phyloP scores from a whole-genome alignment of 2,329 filamentous ascomycete genomes.

The Clarireedia sp. region DNA sequence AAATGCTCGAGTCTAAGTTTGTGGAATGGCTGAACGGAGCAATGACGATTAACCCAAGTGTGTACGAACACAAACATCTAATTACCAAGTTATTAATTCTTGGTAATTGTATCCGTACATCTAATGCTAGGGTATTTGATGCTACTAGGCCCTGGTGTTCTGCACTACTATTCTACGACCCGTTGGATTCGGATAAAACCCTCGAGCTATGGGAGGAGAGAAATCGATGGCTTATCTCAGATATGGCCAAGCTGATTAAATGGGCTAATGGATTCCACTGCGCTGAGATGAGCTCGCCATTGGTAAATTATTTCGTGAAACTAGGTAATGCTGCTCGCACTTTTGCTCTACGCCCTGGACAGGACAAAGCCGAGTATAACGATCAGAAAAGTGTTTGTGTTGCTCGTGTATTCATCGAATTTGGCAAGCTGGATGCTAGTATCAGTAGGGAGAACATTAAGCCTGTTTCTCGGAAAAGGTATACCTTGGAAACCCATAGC shows the following conservation, averaged over 20 bases:
- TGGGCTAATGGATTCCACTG: not conserved
- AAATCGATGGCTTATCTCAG: not conserved
- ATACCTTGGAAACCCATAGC: not conserved
- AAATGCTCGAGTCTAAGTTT: not conserved
- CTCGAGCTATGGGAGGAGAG: not conserved
- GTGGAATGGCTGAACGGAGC: not conserved
- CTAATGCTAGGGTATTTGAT: not conserved
- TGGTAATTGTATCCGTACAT: not conserved
- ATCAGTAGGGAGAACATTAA: not conserved
- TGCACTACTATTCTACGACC: not conserved
- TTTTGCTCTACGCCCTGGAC: not conserved
- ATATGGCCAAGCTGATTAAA: not conserved
- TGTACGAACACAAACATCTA: not conserved
- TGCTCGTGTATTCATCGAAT: not conserved
- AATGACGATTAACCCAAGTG: not conserved
- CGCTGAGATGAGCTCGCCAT: not conserved
- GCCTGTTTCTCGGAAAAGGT: not conserved
- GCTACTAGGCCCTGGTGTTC: not conserved
- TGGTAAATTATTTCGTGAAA: not conserved
- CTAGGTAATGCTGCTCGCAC: not conserved
- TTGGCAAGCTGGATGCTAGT: too few species aligned
- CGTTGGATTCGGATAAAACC: not conserved
- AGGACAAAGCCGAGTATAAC: not conserved
- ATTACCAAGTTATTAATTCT: not conserved
- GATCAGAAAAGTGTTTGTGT: not conserved